Conservation (phyloP, 352 stramenopile species). For the Pythium myriotylum region DNA sequence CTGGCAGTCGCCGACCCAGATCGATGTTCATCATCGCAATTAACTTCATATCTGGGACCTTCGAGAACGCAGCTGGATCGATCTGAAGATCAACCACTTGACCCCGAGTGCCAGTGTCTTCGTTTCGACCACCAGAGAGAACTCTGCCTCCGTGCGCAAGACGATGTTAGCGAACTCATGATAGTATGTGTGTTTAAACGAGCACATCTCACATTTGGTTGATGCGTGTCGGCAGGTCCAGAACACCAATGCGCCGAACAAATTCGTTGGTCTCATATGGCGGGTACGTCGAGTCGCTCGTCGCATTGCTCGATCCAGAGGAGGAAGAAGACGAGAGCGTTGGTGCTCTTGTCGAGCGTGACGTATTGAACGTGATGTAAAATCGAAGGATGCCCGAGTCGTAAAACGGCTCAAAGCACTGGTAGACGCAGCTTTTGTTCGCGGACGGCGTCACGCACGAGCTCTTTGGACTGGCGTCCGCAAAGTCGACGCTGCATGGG, state of each 20-base stretch:
- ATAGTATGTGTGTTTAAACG: too few species aligned
- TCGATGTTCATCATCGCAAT: slow-evolving; percentile 24
- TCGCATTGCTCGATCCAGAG: not conserved
- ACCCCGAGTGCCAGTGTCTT: slow-evolving; percentile 6
- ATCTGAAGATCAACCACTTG: slow-evolving; percentile 25
- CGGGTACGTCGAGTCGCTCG: not conserved
- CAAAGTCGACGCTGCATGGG: slow-evolving; percentile 8
- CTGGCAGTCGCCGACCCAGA: slow-evolving; percentile 10
- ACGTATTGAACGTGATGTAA: slow-evolving; percentile 12
- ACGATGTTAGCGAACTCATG: not conserved
- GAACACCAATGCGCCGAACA: slow-evolving; percentile 13
- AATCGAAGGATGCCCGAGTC: slow-evolving; percentile 3
- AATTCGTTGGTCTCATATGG: slow-evolving; percentile 28
- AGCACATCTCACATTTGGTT: slow-evolving; percentile 9
- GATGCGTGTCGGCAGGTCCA: slow-evolving; percentile 1
- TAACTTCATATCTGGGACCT: slow-evolving; percentile 1
- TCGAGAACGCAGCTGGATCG: slow-evolving; percentile 6
- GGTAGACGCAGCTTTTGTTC: slow-evolving; percentile 9
- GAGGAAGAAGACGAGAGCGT: not conserved
- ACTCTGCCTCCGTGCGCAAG: not conserved
- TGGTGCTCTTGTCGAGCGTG: not conserved
- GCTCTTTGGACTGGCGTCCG: slow-evolving; percentile 3
- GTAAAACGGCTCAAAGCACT: slow-evolving; percentile 19
- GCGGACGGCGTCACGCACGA: slow-evolving; percentile 10
- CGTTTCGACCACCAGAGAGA: slow-evolving; percentile 20